Percentiles rank a stretch among this genome's conserved stretches.
Evolutionary conservation across 495 filamentous ascomycete genomes (phyloP).

Genomic region (Aspergillus nidulans): DNA sequence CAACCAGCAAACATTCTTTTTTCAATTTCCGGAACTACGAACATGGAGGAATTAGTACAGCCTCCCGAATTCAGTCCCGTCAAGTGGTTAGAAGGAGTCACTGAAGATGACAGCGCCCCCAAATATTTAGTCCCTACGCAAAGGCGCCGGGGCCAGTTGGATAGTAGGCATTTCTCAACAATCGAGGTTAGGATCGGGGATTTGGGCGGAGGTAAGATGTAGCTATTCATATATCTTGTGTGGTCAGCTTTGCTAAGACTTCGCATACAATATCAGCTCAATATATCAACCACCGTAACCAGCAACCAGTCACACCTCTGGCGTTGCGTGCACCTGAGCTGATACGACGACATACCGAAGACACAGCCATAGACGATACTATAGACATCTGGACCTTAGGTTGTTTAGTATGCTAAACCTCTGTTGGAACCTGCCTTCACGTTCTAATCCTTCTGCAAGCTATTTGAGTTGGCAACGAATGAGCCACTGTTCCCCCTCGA

Average conservation of each 20-base stretch:
- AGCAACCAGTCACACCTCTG: conserved; percentile 14
- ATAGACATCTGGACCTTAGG: conserved; percentile 22
- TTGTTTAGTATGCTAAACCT: conserved; percentile 17
- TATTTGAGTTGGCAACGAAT: conserved; percentile 25
- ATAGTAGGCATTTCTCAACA: conserved; percentile 9
- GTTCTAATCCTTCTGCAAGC: conserved; percentile 5
- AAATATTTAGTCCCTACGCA: conserved; percentile 19
- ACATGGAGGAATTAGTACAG: conserved; percentile 1
- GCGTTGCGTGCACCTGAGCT: conserved; percentile 21
- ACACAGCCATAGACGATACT: conserved; percentile 12
- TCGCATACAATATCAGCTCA: conserved; percentile 9
- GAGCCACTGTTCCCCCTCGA: conserved; percentile 21
- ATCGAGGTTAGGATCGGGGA: conserved; percentile 22
- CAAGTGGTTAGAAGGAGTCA: conserved; percentile 16
- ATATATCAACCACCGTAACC: conserved; percentile 2
- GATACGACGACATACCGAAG: conserved; percentile 1
- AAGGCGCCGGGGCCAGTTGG: conserved; percentile 14
- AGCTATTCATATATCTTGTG: no score
- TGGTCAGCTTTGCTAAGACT: no score
- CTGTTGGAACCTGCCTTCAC: background rate
- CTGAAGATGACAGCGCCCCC: conserved; percentile 16
- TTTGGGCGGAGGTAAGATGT: conserved; percentile 18
- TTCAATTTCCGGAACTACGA: background rate
- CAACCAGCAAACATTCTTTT: conserved; percentile 15
- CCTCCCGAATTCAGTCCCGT: conserved; percentile 18